These are phyloP conservation scores for Taiwanofungus camphoratus DNA, from an alignment of 1,284 basidiomycete genomes.

Conservation along the genomic window DNA sequence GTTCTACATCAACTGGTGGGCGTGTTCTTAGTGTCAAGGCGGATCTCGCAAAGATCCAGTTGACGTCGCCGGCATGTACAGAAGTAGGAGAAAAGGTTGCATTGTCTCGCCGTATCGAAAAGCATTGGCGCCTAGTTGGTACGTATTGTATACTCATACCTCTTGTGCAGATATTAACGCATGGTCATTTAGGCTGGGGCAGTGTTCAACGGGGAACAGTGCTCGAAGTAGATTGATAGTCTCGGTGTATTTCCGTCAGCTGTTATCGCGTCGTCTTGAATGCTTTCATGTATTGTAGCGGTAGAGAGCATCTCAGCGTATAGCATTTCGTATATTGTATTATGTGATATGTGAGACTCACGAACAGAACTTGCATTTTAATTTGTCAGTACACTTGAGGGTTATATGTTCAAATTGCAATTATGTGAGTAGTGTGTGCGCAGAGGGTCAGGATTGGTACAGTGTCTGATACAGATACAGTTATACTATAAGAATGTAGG, in stretches of 20 bases:
- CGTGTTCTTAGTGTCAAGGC: constrained; percentile 89
- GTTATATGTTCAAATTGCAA: too few species aligned
- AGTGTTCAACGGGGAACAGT: constrained; percentile 53
- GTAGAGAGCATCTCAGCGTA: too few species aligned
- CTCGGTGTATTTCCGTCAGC: constrained; percentile 9
- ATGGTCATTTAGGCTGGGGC: constrained; percentile 40
- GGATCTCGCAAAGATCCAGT: constrained; percentile 87
- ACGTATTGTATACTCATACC: constrained; percentile 27
- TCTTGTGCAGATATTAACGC: constrained; percentile 4
- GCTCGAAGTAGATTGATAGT: constrained; percentile 41
- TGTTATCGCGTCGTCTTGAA: too few species aligned
- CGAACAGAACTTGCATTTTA: too few species aligned
- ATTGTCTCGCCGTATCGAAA: constrained; percentile 88
- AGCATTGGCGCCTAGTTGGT: constrained; percentile 93
- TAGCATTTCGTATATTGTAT: too few species aligned
- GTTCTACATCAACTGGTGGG: constrained; percentile 91
- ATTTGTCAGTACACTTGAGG: too few species aligned
- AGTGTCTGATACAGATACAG: too few species aligned
- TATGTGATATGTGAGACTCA: too few species aligned
- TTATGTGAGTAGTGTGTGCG: too few species aligned
- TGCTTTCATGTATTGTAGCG: too few species aligned
- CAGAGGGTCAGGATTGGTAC: too few species aligned
- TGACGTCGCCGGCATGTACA: constrained; percentile 90
- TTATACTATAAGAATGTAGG: too few species aligned
- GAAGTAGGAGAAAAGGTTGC: constrained; percentile 96